Evolutionary conservation across 306 rosid genomes (phyloP), one percentile per base, ranked within the genome.

Genomic region (Lathyrus tuberosus): DNA sequence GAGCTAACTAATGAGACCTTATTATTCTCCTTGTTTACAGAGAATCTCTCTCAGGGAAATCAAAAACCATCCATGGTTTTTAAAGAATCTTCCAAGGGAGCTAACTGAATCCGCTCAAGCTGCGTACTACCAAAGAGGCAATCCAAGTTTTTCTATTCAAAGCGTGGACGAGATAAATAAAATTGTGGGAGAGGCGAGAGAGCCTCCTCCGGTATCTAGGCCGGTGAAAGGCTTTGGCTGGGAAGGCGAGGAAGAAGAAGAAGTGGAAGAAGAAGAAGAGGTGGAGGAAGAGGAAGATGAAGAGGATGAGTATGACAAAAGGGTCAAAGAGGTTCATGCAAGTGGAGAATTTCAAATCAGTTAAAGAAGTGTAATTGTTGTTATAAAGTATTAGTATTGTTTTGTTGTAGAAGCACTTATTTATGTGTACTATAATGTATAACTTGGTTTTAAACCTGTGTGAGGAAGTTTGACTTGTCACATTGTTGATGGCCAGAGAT

Each of bases 71-170:
- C 96, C 96, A 3, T 90, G 96, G 96, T 87, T 87, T 67, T 26
- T 90, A 44, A 90, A 90, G 91, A 90, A 90, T 68, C 78, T 90
- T 60, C 96, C 96, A n/a, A 87, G 94, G 78, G 96, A 90, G 73
- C 83, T 90, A 28, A 87, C 87, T 16, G 94, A 90, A 58, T 75
- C 94, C 10, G 82, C 91, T 60, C 96, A 90, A 80, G 83, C 85
- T 22, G 33, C 62, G 8, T 87, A 87, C 68, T 87, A 87, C 83
- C 89, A 86, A 66, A 83, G 90, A 79, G 86, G 80, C 69, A 86
- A 81, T 65, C 91, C 86, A 40, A 84, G 88, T 81, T 90, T 82
- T 67, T 81, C 93, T 38, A 74, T 81, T 57, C 96, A 87, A 67
- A 86, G 82, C 3, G 88, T 65, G 76, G 96, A 90, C 4, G 94